Base-by-base conservation (phyloP, 2,329 filamentous ascomycete genomes). In the Metarhizium rileyi region DNA sequence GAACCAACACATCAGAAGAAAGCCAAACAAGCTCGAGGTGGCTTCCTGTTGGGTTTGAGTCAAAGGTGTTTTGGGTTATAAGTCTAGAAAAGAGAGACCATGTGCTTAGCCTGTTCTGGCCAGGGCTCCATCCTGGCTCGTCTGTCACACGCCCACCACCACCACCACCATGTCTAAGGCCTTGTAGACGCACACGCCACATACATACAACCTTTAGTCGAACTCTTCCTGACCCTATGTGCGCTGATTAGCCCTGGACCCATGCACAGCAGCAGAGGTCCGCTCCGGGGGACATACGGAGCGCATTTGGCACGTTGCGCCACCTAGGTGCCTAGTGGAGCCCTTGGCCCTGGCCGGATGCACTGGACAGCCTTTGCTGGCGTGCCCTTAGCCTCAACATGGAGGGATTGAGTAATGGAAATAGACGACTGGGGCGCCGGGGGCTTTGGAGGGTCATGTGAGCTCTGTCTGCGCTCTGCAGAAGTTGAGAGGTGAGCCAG, bases 321-420 rank as follows among this genome's bases (percentile, higher is more conserved):
- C 45, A 47, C 45, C 22, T 23, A 30, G 30, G 30, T 5, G 18
- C 28, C 40, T n/a, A 14, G 43, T 50, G 47, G 46, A 40, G 10
- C 33, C 41, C 23, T 8, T 28, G 33, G 33, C 49, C 41, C 50
- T 47, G 50, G 41, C 50, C 38, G 38, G 25, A 38, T 5, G 20
- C 35, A 38, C 14, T 42, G 38, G 8, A 40, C 42, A 48, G 33
- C 47, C 48, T 47, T 43, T 48, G 50, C 47, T 50, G 49, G 51
- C 48, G 53, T 42, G 33, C 12, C 43, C 22, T 47, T 44, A 49
- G 33, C 48, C 43, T 30, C 28, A 27, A 36, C 40, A 47, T 1
- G 35, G 47, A 33, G 45, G 22, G 44, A 52, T 55, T 55, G 47
- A 33, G 54, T 55, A 55, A 55, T 55, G 50, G 42, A 54, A 55